phyloP scores from a whole-genome alignment of 495 filamentous ascomycete genomes.

The Penicillium malachiteum region DNA sequence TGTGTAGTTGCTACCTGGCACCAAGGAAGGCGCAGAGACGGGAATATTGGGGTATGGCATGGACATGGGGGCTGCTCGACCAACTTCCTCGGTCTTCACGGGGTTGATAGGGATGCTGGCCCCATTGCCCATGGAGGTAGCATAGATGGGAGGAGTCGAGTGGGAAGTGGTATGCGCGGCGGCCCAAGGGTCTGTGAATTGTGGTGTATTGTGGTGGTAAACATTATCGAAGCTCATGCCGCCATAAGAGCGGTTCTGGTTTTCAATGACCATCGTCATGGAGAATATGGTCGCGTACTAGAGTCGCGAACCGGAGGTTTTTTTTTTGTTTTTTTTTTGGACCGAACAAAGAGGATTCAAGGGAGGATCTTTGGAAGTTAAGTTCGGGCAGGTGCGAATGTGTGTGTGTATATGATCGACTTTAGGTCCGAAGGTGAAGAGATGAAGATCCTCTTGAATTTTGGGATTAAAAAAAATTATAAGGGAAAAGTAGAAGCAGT shows the following conservation, averaged over 20 bases:
- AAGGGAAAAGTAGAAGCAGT: slow-evolving; percentile 35
- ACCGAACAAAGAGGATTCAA: background rate
- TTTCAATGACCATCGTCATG: slow-evolving; percentile 88
- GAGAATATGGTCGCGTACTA: slow-evolving; percentile 27
- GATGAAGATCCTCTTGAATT: slow-evolving; percentile 20
- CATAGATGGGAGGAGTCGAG: slow-evolving; percentile 53
- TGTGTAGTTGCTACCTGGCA: slow-evolving; percentile 69
- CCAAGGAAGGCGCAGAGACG: slow-evolving; percentile 66
- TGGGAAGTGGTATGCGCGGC: slow-evolving; percentile 58
- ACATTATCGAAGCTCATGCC: slow-evolving; percentile 79
- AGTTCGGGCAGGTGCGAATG: background rate
- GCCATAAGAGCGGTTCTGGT: slow-evolving; percentile 79
- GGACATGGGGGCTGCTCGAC: slow-evolving; percentile 62
- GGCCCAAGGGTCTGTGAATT: slow-evolving; percentile 93
- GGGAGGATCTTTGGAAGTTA: background rate
- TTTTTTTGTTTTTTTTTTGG: background rate
- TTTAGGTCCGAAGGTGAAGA: background rate
- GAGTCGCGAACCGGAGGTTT: slow-evolving; percentile 14
- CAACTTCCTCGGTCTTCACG: slow-evolving; percentile 55
- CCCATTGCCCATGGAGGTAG: slow-evolving; percentile 59
- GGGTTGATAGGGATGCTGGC: slow-evolving; percentile 52
- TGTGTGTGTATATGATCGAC: slow-evolving; percentile 12
- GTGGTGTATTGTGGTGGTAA: slow-evolving; percentile 68
- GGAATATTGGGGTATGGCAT: slow-evolving; percentile 73
- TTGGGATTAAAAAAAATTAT: slow-evolving; percentile 13